Evolutionary conservation across 805 yeast genomes (phyloP).

Genomic region (Spathaspora girioi): DNA sequence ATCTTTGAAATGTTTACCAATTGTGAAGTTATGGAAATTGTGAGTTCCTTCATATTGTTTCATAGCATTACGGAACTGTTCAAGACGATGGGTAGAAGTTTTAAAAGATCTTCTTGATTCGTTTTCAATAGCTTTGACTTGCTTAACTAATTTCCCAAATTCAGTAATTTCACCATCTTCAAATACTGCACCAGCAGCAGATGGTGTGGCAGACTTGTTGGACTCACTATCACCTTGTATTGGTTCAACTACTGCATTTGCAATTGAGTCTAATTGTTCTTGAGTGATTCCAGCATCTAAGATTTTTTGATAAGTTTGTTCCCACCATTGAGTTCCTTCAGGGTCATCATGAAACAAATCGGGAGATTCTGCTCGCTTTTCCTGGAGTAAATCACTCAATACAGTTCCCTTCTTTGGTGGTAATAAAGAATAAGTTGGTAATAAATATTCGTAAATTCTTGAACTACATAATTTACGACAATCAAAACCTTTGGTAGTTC

Average conservation of each 20-base stretch:
- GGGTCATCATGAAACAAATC: slow-evolving; percentile 57
- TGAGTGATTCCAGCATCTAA: slow-evolving; percentile 16
- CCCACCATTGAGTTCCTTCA: slow-evolving; percentile 80
- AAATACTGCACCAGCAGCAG: not conserved
- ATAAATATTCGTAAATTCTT: slow-evolving; percentile 88
- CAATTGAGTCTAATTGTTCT: slow-evolving; percentile 6
- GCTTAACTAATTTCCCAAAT: slow-evolving; percentile 41
- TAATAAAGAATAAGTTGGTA: slow-evolving; percentile 86
- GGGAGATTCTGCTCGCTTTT: slow-evolving; percentile 51
- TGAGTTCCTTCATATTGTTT: slow-evolving; percentile 78
- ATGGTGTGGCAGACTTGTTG: not conserved
- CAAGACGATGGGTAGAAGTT: slow-evolving; percentile 58
- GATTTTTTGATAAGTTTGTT: slow-evolving; percentile 35
- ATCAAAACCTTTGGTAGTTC: slow-evolving; percentile 88
- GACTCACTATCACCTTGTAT: slow-evolving; percentile 14
- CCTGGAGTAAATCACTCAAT: slow-evolving; percentile 56
- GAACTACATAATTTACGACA: slow-evolving; percentile 94
- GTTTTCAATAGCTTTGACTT: slow-evolving; percentile 62
- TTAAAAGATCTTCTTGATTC: slow-evolving; percentile 66
- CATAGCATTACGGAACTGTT: slow-evolving; percentile 64
- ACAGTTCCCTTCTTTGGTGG: slow-evolving; percentile 83
- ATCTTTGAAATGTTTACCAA: slow-evolving; percentile 79
- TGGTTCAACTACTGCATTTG: not conserved
- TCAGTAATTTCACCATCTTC: slow-evolving; percentile 35
- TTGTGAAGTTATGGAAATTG: slow-evolving; percentile 85